phyloP scores from a whole-genome alignment of 352 stramenopile species.

The Thalassiosira hispida region DNA sequence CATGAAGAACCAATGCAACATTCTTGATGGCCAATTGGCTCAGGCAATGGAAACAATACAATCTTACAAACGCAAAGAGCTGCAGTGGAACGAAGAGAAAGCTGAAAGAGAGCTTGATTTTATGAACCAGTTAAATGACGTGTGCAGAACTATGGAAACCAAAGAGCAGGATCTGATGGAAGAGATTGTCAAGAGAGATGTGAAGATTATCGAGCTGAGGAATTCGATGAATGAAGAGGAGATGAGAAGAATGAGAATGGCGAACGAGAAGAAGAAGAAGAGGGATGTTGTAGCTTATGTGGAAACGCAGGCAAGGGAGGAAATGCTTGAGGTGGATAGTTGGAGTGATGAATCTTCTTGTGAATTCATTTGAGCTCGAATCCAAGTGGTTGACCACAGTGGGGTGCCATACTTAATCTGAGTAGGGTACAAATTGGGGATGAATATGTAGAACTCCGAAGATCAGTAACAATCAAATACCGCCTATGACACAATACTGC shows the following conservation, averaged over 20 bases:
- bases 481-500: too few relatives aligned
- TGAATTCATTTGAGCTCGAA: constrained; percentile 10
- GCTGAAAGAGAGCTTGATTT: constrained; percentile 24
- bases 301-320: not conserved
- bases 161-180: constrained; percentile 19
- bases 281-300: not conserved
- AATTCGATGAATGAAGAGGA: constrained; percentile 28
- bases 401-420: too few relatives aligned
- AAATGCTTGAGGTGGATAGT: constrained; percentile 10
- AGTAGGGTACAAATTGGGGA: too few relatives aligned
- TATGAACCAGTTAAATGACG: constrained; percentile 43
- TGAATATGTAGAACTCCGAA: too few relatives aligned
- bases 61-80: constrained; percentile 9
- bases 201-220: constrained; percentile 25
- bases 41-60: constrained; percentile 22
- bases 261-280: constrained; percentile 5
- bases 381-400: not conserved
- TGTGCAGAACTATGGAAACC: constrained; percentile 23
- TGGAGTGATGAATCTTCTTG: constrained; percentile 25
- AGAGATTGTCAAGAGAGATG: constrained; percentile 28
- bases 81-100: constrained; percentile 8
- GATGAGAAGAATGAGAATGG: not conserved
- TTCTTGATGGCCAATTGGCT: constrained; percentile 23
- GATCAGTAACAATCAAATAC: too few relatives aligned
- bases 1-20: constrained; percentile 22